Conservation (phyloP, 139 green algal species). For the Chlamydomonas sphaeroides region DNA sequence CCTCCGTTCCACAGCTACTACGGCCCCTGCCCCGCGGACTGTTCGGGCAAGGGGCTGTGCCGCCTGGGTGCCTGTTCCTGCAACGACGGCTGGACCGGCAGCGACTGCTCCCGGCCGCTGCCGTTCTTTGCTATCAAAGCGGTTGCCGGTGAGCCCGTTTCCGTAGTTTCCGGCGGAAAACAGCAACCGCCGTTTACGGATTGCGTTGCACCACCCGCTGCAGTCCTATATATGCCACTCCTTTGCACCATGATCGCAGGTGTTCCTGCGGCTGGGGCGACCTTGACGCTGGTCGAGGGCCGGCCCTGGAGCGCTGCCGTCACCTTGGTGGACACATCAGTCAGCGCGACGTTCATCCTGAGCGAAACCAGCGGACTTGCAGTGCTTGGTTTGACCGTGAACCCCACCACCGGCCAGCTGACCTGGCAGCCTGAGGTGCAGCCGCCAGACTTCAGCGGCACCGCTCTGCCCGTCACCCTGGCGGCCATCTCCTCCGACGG, state of each 20-base stretch:
- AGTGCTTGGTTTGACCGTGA: neutral
- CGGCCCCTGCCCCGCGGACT: slow-evolving; percentile 2
- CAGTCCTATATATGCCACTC: too few species aligned
- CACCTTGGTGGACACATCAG: neutral
- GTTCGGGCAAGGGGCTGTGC: neutral
- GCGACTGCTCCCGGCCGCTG: neutral
- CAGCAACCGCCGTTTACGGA: too few species aligned
- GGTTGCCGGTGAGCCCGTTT: neutral
- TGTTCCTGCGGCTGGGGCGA: neutral
- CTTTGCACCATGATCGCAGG: too few species aligned
- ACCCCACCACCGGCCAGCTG: neutral
- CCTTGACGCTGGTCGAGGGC: neutral
- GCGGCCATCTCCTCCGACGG: neutral
- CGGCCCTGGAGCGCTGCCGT: neutral
- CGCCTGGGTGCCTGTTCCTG: slow-evolving; percentile 5
- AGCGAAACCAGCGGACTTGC: neutral
- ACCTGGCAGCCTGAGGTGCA: neutral
- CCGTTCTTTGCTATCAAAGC: neutral
- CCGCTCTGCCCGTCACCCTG: neutral
- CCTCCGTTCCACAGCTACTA: neutral
- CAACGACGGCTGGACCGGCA: slow-evolving; percentile 8
- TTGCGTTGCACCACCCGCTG: too few species aligned
- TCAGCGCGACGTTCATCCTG: neutral
- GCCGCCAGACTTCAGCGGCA: neutral
- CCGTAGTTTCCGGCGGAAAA: neutral